Evolutionary conservation across 2,329 filamentous ascomycete genomes (phyloP), one percentile per base, ranked within the genome.

Genomic region (Dactylellina drechsleri): DNA sequence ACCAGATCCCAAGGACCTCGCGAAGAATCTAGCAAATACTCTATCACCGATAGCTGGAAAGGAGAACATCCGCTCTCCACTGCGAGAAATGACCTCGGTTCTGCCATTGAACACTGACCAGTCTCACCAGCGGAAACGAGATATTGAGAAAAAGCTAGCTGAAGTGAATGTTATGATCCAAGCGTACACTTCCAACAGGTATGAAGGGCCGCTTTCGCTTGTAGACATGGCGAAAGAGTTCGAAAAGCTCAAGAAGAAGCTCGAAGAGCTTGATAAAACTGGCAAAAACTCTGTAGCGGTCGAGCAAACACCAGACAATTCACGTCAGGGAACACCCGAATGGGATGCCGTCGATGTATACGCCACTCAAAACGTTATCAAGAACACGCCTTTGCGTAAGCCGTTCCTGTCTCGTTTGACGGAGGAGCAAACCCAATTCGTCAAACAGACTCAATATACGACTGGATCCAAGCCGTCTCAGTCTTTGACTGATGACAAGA

Each of bases 171-270:
- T 15, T 36, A 68, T 75, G 71, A 75, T 75, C 8, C 64, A 68
- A 16, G 64, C 57, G 2, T 75, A 75, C 28, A 75, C 58, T 36
- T 26, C 57, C 5, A 59, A 65, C 23, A 65, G 53, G n/a, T 75
- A 75, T 16, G 49, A 75, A 23, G 71, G 71, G 6, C 23, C 50
- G 31, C 40, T 68, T 6, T 65, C 71, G 1, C 64, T 75, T 12
- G 71, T 75, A 13, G 64, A 75, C 26, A 68, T 75, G 71, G 71
- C 71, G 31, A 75, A 65, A 26, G 53, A 65, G 7, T 75, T 62
- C 23, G 71, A 75, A 28, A 64, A 75, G 3, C 56, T 75, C 3
- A 62, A 75, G 41, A 65, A 26, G 26, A 65, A 56, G 23, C 71
- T 75, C 20, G 47, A 40, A 12, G 58, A 65, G 5, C 15, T 75